Evolutionary conservation across 805 yeast species (phyloP).

Genomic region (Nakazawaea wyomingensis): DNA sequence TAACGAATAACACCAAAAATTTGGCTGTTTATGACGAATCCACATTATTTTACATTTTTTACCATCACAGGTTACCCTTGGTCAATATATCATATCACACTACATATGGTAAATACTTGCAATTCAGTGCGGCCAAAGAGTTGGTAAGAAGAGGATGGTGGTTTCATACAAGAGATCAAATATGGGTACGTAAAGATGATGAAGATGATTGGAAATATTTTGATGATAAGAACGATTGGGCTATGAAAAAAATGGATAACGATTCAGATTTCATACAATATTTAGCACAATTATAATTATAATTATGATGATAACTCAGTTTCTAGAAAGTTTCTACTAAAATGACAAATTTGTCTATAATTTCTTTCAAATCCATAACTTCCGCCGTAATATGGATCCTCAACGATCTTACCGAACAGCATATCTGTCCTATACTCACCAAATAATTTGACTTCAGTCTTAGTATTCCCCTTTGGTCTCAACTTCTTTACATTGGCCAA

Average conservation of each 20-base stretch:
- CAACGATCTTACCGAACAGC: conserved; percentile 52
- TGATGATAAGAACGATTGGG: conserved; percentile 34
- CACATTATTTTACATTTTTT: conserved; percentile 88
- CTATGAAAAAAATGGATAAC: conserved; percentile 36
- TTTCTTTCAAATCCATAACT: conserved; percentile 74
- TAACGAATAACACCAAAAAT: conserved; percentile 53
- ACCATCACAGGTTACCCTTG: conserved; percentile 49
- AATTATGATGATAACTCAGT: too few species aligned
- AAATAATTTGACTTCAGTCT: conserved; percentile 54
- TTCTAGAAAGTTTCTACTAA: conserved; percentile 64
- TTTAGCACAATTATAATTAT: conserved; percentile 5
- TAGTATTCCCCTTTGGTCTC: conserved; percentile 43
- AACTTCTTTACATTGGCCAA: conserved; percentile 42
- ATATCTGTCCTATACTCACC: conserved; percentile 72
- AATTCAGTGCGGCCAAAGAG: conserved; percentile 76
- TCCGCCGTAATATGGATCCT: conserved; percentile 94
- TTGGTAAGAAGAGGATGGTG: conserved; percentile 75
- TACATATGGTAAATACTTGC: conserved; percentile 53
- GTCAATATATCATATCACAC: conserved; percentile 17
- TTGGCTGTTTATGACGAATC: conserved; percentile 75
- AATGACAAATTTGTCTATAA: conserved; percentile 69
- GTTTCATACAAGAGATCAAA: conserved; percentile 21
- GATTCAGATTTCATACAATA: conserved; percentile 6
- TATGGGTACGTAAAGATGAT: conserved; percentile 36
- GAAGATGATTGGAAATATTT: conserved; percentile 47